Conservation (phyloP, 2,329 filamentous ascomycete genomes). For the Graphilbum fragrans region DNA sequence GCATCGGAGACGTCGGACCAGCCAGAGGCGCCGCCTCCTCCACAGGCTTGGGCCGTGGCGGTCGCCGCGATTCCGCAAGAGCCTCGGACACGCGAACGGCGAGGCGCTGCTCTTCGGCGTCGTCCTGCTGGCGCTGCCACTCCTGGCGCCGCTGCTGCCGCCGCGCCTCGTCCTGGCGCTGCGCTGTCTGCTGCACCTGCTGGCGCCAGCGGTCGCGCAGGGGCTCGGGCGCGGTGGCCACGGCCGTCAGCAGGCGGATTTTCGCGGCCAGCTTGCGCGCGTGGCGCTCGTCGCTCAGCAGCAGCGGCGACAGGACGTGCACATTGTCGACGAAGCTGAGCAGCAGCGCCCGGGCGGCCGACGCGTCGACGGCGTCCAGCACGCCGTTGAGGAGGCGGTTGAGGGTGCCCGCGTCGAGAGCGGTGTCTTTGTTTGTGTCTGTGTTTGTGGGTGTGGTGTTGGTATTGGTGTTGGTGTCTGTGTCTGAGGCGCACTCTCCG, state of each 20-base stretch:
- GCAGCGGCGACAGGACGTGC: constrained; percentile 9
- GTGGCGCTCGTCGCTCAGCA: constrained; percentile 3
- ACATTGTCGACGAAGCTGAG: constrained; percentile 17
- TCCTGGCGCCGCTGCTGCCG: no score
- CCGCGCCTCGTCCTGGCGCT: no score
- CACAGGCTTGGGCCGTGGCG: no score
- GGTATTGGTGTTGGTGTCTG: neutral
- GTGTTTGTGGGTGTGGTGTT: neutral
- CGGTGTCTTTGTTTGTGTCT: constrained; percentile 12
- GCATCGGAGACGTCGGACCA: no score
- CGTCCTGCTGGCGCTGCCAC: neutral
- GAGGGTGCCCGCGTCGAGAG: constrained; percentile 25
- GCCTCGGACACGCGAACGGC: no score
- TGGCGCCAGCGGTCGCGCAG: neutral
- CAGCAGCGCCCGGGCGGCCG: constrained; percentile 21
- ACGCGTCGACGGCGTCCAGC: constrained; percentile 24
- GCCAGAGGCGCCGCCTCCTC: no score
- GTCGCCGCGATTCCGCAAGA: no score
- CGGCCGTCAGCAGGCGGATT: constrained; percentile 7
- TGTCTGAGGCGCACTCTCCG: constrained; percentile 16
- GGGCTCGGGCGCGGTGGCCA: constrained; percentile 4
- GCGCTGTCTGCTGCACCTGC: neutral
- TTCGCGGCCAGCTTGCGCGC: constrained; percentile 6
- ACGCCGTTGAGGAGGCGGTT: constrained; percentile 29
- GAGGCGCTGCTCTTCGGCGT: neutral